These are phyloP conservation scores for Clitoria ternatea DNA, from an alignment of 306 rosid genomes.

Conservation along the genomic window DNA sequence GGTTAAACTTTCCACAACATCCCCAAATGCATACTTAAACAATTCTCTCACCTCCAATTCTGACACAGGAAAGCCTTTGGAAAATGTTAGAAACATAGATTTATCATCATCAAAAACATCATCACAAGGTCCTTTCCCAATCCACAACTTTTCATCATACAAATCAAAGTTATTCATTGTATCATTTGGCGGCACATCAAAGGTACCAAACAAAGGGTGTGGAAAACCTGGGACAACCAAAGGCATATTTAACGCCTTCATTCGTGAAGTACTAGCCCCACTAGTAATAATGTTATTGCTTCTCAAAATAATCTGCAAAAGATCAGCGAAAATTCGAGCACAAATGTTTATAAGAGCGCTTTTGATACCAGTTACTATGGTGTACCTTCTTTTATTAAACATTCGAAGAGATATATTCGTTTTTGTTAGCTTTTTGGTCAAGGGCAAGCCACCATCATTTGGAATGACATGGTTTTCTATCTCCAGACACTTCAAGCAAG, in stretches of 20 bases:
- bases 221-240: slow-evolving; percentile 48
- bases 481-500: slow-evolving; percentile 36
- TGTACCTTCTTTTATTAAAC: slow-evolving; percentile 32
- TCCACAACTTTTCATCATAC: slow-evolving; percentile 36
- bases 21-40: slow-evolving; percentile 29
- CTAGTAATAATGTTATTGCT: neutral
- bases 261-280: neutral
- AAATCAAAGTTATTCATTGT: neutral
- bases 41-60: slow-evolving; percentile 36
- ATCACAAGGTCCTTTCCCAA: neutral
- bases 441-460: slow-evolving; percentile 18
- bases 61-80: slow-evolving; percentile 56
- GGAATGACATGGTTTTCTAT: neutral
- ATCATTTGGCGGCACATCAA: slow-evolving; percentile 1
- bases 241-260: neutral
- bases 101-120: slow-evolving; percentile 39
- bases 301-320: slow-evolving; percentile 26
- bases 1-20: slow-evolving; percentile 36
- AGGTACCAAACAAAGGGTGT: slow-evolving; percentile 52
- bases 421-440: slow-evolving; percentile 22
- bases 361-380: slow-evolving; percentile 38
- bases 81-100: slow-evolving; percentile 64
- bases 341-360: slow-evolving; percentile 38
- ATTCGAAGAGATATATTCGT: slow-evolving; percentile 34
- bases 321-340: slow-evolving; percentile 42